Conservation (phyloP, 805 yeast species). For the Lachancea nothofagi region DNA sequence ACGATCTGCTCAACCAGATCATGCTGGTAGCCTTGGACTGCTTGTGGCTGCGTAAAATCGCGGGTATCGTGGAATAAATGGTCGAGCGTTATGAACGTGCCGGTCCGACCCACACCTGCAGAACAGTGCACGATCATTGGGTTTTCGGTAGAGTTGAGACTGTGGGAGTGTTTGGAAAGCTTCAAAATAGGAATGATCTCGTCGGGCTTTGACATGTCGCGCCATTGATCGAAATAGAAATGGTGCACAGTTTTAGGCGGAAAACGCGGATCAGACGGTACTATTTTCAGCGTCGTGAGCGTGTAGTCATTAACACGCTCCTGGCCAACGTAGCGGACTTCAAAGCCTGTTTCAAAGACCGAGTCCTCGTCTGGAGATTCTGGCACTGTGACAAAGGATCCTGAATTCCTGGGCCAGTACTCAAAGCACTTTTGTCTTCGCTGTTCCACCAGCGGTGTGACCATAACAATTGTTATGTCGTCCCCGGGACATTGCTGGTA, state of each 20-base stretch:
- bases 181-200: conserved; percentile 33
- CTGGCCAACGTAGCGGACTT: conserved; percentile 17
- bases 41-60: conserved; percentile 17
- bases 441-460: conserved; percentile 68
- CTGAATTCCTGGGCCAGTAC: conserved; percentile 55
- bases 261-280: conserved; percentile 26
- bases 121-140: conserved; percentile 87
- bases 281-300: conserved; percentile 22
- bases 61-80: conserved; percentile 29
- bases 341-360: conserved; percentile 20
- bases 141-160: conserved; percentile 24
- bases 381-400: conserved; percentile 10
- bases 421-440: conserved; percentile 70
- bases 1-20: conserved; percentile 34
- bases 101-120: conserved; percentile 97
- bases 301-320: conserved; percentile 22
- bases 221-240: conserved; percentile 74
- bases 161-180: conserved; percentile 29
- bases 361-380: conserved; percentile 22
- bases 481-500: conserved; percentile 53
- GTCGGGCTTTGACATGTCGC: conserved; percentile 66
- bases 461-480: conserved; percentile 60
- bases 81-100: conserved; percentile 64
- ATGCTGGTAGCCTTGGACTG: conserved; percentile 17
- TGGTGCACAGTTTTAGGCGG: conserved; percentile 49